These are phyloP conservation scores for Agapanthus africanus DNA, from an alignment of 106 monocot species.

Conservation along the genomic window DNA sequence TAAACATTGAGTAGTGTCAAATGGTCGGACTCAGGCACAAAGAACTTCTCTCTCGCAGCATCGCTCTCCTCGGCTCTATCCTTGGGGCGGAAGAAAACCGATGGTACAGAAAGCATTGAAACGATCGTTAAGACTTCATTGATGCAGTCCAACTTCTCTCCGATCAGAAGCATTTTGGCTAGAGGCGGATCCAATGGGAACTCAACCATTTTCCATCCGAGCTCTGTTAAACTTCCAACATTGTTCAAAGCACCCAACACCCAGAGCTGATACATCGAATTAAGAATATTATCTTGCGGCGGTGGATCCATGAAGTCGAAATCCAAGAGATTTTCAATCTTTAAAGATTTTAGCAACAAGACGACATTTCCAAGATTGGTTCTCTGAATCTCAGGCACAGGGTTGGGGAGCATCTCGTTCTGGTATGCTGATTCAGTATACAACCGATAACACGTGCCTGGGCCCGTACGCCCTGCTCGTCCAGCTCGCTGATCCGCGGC, in stretches of 20 bases:
- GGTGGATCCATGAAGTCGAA: constrained; percentile 99
- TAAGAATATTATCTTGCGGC: constrained; percentile 93
- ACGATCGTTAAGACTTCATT: constrained; percentile 88
- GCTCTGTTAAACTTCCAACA: constrained; percentile 66
- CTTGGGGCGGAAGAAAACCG: constrained; percentile 93
- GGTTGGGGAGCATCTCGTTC: constrained; percentile 84
- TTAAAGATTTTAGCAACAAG: constrained; percentile 74
- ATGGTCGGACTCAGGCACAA: constrained; percentile 97
- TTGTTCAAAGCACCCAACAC: constrained; percentile 93
- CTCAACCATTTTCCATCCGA: constrained; percentile 99
- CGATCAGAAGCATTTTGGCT: constrained; percentile 96
- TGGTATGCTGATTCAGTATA: constrained; percentile 90
- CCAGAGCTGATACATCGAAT: constrained; percentile 98
- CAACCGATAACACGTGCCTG: constrained; percentile 90
- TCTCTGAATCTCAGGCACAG: constrained; percentile 91
- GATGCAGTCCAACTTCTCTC: constrained; percentile 65
- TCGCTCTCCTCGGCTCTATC: constrained; percentile 91
- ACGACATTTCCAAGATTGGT: constrained; percentile 93
- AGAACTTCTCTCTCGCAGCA: constrained; percentile 95
- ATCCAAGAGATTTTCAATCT: constrained; percentile 80
- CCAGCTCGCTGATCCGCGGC: constrained; percentile 94
- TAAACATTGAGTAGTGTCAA: constrained; percentile 87
- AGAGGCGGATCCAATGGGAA: constrained; percentile 92
- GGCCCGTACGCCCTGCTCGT: constrained; percentile 90
- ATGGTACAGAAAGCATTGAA: constrained; percentile 95